Conservation (phyloP, 2,329 filamentous ascomycete species). For the Penicillium hordei region DNA sequence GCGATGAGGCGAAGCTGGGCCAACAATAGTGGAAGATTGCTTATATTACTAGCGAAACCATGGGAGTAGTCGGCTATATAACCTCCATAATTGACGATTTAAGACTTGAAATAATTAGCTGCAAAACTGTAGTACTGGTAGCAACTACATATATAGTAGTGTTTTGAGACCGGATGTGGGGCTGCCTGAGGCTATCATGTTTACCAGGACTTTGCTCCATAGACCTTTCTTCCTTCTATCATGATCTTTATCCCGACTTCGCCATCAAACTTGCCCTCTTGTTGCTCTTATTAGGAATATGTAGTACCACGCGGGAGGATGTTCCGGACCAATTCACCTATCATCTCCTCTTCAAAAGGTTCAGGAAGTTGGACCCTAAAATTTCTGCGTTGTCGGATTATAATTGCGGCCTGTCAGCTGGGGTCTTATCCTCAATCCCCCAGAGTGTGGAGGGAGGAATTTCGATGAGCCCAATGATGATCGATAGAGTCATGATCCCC, state of each 20-base stretch:
- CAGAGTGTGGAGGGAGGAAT: conserved; percentile 8
- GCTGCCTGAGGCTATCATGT: not conserved
- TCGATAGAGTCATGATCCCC: conserved; percentile 22
- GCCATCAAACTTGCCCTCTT: not conserved
- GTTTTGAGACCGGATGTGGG: not conserved
- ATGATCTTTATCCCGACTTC: not conserved
- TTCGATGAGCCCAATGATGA: conserved; percentile 17
- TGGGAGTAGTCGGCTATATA: too few species aligned
- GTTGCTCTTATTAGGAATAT: not conserved
- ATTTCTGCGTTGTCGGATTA: conserved; percentile 8
- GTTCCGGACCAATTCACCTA: not conserved
- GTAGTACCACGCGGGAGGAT: not conserved
- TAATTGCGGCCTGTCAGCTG: conserved; percentile 17
- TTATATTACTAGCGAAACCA: too few species aligned
- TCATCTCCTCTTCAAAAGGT: not conserved
- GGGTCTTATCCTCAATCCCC: not conserved
- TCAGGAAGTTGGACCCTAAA: not conserved
- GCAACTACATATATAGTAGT: not conserved
- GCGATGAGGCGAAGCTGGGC: too few species aligned
- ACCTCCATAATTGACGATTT: too few species aligned
- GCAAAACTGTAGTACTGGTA: too few species aligned
- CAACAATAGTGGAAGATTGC: too few species aligned
- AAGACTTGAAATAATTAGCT: too few species aligned
- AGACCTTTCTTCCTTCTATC: not conserved
- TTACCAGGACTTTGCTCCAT: not conserved